Evolutionary conservation across 139 green algal species (phyloP), one percentile per base, ranked within the genome.

Genomic region (Tetradesmus lagerheimii): DNA sequence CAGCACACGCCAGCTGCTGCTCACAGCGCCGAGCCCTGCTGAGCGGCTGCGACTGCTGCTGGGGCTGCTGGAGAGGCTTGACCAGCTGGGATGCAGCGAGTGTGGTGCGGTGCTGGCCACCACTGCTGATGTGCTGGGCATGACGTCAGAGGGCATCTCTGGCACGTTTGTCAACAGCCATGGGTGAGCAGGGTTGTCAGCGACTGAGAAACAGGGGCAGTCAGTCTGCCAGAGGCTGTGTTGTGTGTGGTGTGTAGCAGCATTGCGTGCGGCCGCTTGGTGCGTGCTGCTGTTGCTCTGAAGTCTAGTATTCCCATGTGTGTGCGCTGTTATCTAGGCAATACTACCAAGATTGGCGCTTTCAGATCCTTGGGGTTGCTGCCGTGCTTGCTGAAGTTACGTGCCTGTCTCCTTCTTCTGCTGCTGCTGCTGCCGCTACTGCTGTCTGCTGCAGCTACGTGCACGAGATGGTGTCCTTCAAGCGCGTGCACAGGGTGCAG

Each of bases 101-200:
- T 89, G 85, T 29, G 85, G 85, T 0, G 37, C 29, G 14, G 27
- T 74, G 71, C 71, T 89, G 74, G 71, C 85, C 3, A 83, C 71
- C 5, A 83, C 85, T 25, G 71, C 71, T 64, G 85, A 89, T 50
- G 71, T 89, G 20, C n/a, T 89, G 66, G 74, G 37, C 20, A 89
- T 89, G 85, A 89, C 85, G 1, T 50, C 71, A 27, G 85, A 89
- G 45, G 85, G 85, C 71, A 83, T 89, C 27, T 66, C n/a, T 5
- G 66, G 67, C 25, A 89, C 85, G 64, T 89, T 84, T 74, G 85
- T 89, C n/a, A 89, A 89, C 85, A 89, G 85, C 71, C 35, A 45
- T 37, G 85, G 85, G 85, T 89, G 35, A 45, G 85, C 8, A 62
- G 1, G 4, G n/a, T 23, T 23, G 47, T 14, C 12, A 62, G 47